Evolutionary conservation across 176 grass and related monocot genomes (phyloP).

Genomic region (bread wheat (Triticum aestivum)): IWGSC_CS_RefSeq_v2.1 NC_057799.1:203254200-203254699

Average conservation of each 20-base stretch:
- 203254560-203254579: conserved; percentile 86
- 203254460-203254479: conserved; percentile 40
- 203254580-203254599: conserved; percentile 92
- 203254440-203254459: conserved; percentile 60
- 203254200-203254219: conserved; percentile 92
- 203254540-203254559: conserved; percentile 96
- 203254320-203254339: conserved; percentile 92
- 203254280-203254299: conserved; percentile 81
- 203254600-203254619: conserved; percentile 87
- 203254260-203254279: conserved; percentile 59
- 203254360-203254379: conserved; percentile 78
- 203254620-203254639: conserved; percentile 89
- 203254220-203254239: conserved; percentile 38
- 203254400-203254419: conserved; percentile 43
- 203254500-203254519: conserved; percentile 27
- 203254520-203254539: conserved; percentile 79
- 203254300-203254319: conserved; percentile 86
- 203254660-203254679: conserved; percentile 91
- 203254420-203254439: conserved; percentile 73
- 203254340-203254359: conserved; percentile 48
- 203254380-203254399: conserved; percentile 41
- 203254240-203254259: conserved; percentile 56
- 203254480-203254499: conserved; percentile 43
- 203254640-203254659: conserved; percentile 82
- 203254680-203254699: conserved; percentile 84